Evolutionary conservation across 2,329 filamentous ascomycete genomes (phyloP).

Genomic region (Apiospora hydei): DNA sequence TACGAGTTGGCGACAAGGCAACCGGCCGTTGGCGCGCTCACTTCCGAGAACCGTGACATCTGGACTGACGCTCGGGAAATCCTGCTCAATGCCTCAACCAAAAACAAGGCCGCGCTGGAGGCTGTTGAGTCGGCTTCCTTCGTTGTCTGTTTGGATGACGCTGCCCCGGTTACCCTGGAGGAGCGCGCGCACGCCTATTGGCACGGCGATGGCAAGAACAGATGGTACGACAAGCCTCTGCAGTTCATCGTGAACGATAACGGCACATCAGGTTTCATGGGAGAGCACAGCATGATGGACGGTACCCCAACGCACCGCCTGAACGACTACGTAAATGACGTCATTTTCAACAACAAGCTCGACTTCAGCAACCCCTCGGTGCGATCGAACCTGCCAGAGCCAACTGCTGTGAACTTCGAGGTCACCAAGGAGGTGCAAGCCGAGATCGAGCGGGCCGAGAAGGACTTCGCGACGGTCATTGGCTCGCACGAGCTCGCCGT

Average conservation of each 20-base stretch:
- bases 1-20: conserved; percentile 77
- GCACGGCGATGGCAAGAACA: conserved; percentile 95
- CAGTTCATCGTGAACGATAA: conserved; percentile 99
- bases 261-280: conserved; percentile 95
- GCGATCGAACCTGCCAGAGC: conserved; percentile 85
- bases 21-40: conserved; percentile 82
- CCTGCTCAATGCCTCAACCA: conserved; percentile 77
- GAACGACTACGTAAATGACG: conserved; percentile 91
- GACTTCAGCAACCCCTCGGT: conserved; percentile 82
- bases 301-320: conserved; percentile 96
- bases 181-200: conserved; percentile 97
- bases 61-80: conserved; percentile 86
- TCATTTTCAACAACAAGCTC: conserved; percentile 93
- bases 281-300: conserved; percentile 99
- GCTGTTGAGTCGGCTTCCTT: conserved; percentile 90
- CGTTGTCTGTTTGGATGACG: conserved; percentile 91
- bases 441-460: conserved; percentile 79
- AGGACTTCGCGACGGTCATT: conserved; percentile 84
- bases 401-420: conserved; percentile 78
- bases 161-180: conserved; percentile 88
- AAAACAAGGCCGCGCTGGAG: conserved; percentile 80
- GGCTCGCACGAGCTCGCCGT: conserved; percentile 89
- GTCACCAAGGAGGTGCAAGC: conserved; percentile 75
- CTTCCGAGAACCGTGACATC: conserved; percentile 89
- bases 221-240: conserved; percentile 97